Percentiles rank a stretch among this genome's conserved stretches.
Conservation (phyloP, 352 stramenopile species). For the Saprolegnia parasitica region DNA sequence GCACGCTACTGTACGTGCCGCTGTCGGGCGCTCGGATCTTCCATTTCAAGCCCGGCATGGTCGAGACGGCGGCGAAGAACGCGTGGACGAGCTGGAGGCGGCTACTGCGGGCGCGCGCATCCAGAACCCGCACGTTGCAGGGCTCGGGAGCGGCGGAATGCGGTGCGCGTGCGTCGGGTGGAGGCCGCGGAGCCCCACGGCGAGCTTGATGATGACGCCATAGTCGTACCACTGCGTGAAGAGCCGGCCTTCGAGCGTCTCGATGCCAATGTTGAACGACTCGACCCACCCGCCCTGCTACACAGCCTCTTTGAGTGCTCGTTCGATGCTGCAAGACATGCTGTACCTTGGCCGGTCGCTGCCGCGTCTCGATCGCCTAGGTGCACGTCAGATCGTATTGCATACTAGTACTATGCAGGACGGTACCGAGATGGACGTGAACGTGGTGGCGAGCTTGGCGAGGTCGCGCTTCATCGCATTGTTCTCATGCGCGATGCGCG, state of each 20-base stretch:
- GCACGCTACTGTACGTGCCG: not conserved
- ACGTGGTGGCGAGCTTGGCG: not conserved
- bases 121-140: not conserved
- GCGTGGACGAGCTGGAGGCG: not conserved
- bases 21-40: not conserved
- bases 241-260: not conserved
- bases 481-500: not conserved
- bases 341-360: not conserved
- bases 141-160: not conserved
- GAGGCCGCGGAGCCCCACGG: not conserved
- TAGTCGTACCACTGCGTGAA: not conserved
- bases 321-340: no score
- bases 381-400: not conserved
- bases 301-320: no score
- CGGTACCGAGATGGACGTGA: not conserved
- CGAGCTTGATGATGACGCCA: not conserved
- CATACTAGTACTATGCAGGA: not conserved
- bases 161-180: not conserved
- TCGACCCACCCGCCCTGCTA: not conserved
- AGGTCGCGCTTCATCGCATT: not conserved
- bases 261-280: not conserved
- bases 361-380: not conserved
- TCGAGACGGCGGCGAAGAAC: not conserved
- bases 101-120: no score
- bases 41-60: not conserved